These are phyloP conservation scores for Sphenostylis stenocarpa DNA, from an alignment of 306 rosid species.

Conservation along the genomic window DNA sequence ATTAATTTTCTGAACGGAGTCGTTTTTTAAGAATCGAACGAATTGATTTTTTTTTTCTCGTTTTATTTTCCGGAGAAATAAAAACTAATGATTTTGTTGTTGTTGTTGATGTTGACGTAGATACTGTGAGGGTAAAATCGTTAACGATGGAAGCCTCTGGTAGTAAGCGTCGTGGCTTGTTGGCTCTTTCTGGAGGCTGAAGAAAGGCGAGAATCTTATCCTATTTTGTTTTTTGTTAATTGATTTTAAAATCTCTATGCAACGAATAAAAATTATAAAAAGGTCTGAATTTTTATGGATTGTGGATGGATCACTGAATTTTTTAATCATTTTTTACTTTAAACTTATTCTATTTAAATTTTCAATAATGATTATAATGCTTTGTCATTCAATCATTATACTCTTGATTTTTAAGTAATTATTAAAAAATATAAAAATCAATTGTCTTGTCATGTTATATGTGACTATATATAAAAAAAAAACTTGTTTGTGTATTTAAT, in stretches of 20 bases:
- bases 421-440: not conserved
- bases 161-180: conserved; percentile 22
- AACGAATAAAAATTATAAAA: not conserved
- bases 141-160: conserved; percentile 36
- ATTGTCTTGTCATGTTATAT: too few relatives aligned
- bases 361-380: not conserved
- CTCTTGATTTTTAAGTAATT: too few relatives aligned
- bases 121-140: conserved; percentile 20
- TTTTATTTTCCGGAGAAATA: not conserved
- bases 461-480: too few relatives aligned
- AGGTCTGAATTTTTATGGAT: not conserved
- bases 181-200: conserved; percentile 39
- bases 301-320: not conserved
- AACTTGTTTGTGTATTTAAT: too few relatives aligned
- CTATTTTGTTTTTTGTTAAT: not conserved
- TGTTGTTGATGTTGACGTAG: conserved; percentile 8
- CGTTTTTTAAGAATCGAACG: not conserved
- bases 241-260: not conserved
- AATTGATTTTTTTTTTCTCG: not conserved
- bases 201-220: conserved; percentile 43
- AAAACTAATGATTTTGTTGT: not conserved
- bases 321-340: not conserved
- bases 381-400: not conserved
- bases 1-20: not conserved
- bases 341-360: not conserved